Percentiles rank a stretch among this genome's conserved stretches.
Evolutionary conservation across 2,329 filamentous ascomycete species (phyloP).

Genomic region (Colletotrichum sp.): DNA sequence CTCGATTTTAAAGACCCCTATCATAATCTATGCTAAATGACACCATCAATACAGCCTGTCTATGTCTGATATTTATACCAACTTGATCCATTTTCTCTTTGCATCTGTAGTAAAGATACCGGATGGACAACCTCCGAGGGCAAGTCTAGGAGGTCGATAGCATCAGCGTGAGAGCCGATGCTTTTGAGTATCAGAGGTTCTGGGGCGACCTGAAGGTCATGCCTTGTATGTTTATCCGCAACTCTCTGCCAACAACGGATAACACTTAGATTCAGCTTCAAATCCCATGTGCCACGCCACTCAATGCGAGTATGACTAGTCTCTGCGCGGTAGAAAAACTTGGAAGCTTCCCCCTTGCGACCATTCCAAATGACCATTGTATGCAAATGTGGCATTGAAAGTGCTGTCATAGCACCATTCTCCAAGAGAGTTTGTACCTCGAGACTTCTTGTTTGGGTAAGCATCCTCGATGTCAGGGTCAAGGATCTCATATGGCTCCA

Average conservation of each 20-base stretch:
- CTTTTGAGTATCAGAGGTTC: background rate
- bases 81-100: background rate
- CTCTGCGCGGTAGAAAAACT: constrained; percentile 33
- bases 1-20: too few species aligned
- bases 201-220: background rate
- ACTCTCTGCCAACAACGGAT: background rate
- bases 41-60: rapidly evolving
- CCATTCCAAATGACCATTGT: constrained; percentile 40
- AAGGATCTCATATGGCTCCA: constrained; percentile 35
- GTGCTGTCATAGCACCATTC: constrained; percentile 25
- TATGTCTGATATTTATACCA: background rate
- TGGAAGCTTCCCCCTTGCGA: constrained; percentile 30
- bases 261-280: background rate
- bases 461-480: constrained; percentile 35
- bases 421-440: constrained; percentile 28
- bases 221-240: background rate
- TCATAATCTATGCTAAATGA: background rate
- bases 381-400: constrained; percentile 33
- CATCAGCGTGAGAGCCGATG: background rate
- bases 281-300: constrained; percentile 2
- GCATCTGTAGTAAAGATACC: background rate
- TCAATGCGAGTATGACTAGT: background rate
- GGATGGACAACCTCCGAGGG: background rate
- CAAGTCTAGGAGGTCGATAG: background rate
- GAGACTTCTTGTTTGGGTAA: constrained; percentile 23